Conservation (phyloP, 2,329 filamentous ascomycete genomes). For the Lanzia echinophila region DNA sequence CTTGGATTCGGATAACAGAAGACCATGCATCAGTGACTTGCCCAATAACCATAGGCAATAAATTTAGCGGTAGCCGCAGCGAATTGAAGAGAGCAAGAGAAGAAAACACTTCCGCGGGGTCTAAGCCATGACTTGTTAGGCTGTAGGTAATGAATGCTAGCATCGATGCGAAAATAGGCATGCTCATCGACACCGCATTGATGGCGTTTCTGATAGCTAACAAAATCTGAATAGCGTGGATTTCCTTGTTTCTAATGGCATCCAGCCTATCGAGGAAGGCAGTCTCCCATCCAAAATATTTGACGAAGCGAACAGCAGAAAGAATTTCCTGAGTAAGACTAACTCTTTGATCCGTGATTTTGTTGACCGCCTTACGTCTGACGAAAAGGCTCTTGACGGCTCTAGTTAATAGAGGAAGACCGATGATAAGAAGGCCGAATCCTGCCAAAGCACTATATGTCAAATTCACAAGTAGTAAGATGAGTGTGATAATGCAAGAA, state of each 20-base stretch:
- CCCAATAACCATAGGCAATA: constrained; percentile 81
- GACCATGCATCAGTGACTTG: constrained; percentile 86
- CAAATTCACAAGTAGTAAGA: constrained; percentile 77
- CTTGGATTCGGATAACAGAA: constrained; percentile 77
- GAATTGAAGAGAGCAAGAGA: constrained; percentile 92
- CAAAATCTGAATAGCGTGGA: constrained; percentile 75
- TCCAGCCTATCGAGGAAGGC: constrained; percentile 74
- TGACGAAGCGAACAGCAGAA: constrained; percentile 87
- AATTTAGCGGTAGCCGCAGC: constrained; percentile 80
- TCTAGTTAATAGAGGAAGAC: constrained; percentile 68
- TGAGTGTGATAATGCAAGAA: constrained; percentile 68
- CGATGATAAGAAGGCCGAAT: constrained; percentile 73
- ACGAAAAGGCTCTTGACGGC: constrained; percentile 72
- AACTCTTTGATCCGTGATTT: constrained; percentile 87
- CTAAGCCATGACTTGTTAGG: constrained; percentile 57
- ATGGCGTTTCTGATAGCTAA: constrained; percentile 65
- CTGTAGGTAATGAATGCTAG: constrained; percentile 82
- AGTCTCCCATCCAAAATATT: constrained; percentile 92
- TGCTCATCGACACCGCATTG: constrained; percentile 49
- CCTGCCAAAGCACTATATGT: constrained; percentile 85
- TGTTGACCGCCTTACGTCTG: constrained; percentile 77
- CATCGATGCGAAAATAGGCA: constrained; percentile 90
- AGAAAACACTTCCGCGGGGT: constrained; percentile 79
- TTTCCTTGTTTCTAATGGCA: constrained; percentile 68
- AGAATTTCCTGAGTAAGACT: constrained; percentile 88